Base-by-base conservation (phyloP, 2,329 filamentous ascomycete species). In the Dactylella cylindrospora region DNA sequence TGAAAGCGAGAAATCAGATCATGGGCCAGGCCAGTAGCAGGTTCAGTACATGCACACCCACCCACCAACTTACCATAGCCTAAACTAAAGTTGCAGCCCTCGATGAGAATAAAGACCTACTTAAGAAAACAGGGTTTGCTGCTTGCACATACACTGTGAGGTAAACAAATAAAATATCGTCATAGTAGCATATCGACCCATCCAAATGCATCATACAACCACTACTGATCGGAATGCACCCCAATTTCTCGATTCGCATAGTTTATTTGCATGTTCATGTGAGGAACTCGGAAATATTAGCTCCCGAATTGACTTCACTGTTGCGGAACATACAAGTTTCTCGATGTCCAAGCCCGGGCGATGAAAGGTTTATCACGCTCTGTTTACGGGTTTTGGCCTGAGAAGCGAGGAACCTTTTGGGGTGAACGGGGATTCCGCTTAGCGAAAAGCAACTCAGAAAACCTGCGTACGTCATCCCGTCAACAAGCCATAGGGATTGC, bases 111-210 rank as follows among this genome's bases (percentile, higher is more conserved):
- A 29, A 28, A 46, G 25, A 35, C 13, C n/a, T 33, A 31, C 29
- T 7, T 10, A n/a, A 35, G n/a, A 51, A 60, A 60, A 45, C 46
- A 60, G 54, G 54, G 53, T 59, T 59, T 49, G 41, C 36, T 25
- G 29, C 38, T 28, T 9, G 33, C 33, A 38, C 33, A 38, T 38
- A 19, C 33, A 38, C 13, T 13, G 15, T 19, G 33, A 38, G 17
- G 33, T 38, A 38, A 38, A 8, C 4, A 15, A 19, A 8, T 12
- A 38, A 38, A 13, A 60, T 60, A 60, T 51, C 53, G 53, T 60
- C 53, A 60, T 60, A 51, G 38, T 19, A 39, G 32, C 26, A 25
- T 32, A 29, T 13, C 45, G 25, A 23, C 13, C 23, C 19, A 45
- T 19, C 29, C 15, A 13, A 45, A 7, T 29, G 7, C 28, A 7